A percentile compares a stretch with the other conserved stretches of the same genome.
These are phyloP conservation scores for Corylus heterophylla DNA, from an alignment of 306 rosid genomes.

Conservation along the genomic window DNA sequence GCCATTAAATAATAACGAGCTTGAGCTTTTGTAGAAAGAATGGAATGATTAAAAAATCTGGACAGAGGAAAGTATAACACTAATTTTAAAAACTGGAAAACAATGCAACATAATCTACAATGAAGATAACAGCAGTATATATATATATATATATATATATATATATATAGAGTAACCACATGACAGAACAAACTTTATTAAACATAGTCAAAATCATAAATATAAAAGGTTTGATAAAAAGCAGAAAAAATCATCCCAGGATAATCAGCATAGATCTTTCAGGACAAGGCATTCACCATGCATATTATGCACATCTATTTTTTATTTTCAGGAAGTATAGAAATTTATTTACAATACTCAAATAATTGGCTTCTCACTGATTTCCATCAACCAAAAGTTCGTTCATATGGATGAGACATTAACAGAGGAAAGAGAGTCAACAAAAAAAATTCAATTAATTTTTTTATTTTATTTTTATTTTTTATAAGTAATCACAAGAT, in stretches of 20 bases:
- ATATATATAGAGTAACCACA: background rate
- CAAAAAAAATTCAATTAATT: background rate
- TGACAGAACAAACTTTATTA: background rate
- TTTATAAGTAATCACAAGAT: too few species aligned
- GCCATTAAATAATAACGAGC: conserved; percentile 31
- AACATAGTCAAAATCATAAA: background rate
- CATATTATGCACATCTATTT: too few species aligned
- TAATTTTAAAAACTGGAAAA: background rate
- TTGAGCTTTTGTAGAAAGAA: conserved; percentile 3
- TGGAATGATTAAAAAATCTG: background rate
- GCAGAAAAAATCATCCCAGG: background rate
- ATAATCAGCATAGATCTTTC: background rate
- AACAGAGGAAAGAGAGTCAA: background rate
- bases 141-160: too few species aligned
- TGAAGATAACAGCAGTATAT: background rate
- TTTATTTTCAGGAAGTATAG: background rate
- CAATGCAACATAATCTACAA: background rate
- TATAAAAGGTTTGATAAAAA: background rate
- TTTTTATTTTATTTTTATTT: background rate
- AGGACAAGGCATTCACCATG: background rate
- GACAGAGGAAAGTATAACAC: background rate
- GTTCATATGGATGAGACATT: background rate
- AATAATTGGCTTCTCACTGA: background rate
- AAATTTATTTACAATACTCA: background rate
- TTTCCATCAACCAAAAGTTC: background rate